Evolutionary conservation across 2,329 filamentous ascomycete genomes (phyloP).

Genomic region (Penicillium psychrosexuale): DNA sequence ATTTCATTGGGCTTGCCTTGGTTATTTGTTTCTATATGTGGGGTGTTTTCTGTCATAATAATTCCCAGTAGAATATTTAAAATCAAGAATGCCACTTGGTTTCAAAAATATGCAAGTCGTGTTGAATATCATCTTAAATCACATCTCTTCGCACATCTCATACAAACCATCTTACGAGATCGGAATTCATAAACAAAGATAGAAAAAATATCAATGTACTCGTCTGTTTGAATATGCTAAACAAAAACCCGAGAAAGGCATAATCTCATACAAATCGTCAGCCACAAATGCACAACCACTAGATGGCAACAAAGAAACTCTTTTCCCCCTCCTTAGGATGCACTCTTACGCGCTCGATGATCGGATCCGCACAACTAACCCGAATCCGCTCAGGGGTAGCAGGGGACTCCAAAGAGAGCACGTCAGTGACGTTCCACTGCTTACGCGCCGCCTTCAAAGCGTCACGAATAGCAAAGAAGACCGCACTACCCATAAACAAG

Average conservation of each 20-base stretch:
- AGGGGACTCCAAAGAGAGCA: slow-evolving; percentile 48
- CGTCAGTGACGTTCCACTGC: slow-evolving; percentile 46
- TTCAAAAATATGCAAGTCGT: neutral
- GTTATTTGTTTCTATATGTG: neutral
- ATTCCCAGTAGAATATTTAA: neutral
- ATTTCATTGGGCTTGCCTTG: neutral
- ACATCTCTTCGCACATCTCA: no score
- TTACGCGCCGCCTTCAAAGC: slow-evolving; percentile 51
- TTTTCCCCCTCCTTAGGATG: slow-evolving; percentile 52
- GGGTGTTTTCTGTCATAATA: neutral
- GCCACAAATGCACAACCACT: slow-evolving; percentile 5
- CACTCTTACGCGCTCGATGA: slow-evolving; percentile 51
- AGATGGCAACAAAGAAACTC: slow-evolving; percentile 48
- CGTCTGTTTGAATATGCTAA: neutral
- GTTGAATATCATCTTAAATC: no score
- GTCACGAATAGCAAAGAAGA: slow-evolving; percentile 54
- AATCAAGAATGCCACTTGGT: neutral
- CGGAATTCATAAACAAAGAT: neutral
- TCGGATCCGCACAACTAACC: slow-evolving; percentile 46
- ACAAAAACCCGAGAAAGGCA: neutral
- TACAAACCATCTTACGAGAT: neutral
- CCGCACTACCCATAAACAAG: slow-evolving; percentile 54
- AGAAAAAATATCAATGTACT: neutral
- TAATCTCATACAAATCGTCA: slow-evolving; percentile 13
- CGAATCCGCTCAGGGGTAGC: slow-evolving; percentile 52